These are phyloP conservation scores for Leucosporidium yakuticum DNA, from an alignment of 768 basidiomycete genomes.

Conservation along the genomic window DNA sequence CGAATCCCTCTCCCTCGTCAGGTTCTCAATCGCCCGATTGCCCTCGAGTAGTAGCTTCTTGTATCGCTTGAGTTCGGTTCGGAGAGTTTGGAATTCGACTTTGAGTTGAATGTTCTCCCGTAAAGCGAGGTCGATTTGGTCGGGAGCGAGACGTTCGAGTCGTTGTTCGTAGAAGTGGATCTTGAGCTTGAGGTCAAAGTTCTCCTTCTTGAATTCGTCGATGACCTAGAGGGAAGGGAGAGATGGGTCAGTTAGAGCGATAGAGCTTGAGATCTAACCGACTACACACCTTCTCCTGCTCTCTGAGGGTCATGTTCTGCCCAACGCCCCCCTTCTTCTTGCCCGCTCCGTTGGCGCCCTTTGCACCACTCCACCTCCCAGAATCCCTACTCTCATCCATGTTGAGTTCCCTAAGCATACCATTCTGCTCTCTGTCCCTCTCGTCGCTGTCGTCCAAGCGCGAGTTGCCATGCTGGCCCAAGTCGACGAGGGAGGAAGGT, in stretches of 20 bases:
- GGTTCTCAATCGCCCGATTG: slow-evolving; percentile 26
- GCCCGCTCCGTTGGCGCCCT: background rate
- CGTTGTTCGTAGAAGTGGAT: slow-evolving; percentile 94
- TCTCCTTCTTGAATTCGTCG: slow-evolving; percentile 91
- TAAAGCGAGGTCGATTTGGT: slow-evolving; percentile 74
- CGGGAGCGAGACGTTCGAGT: slow-evolving; percentile 63
- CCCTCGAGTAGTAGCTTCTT: slow-evolving; percentile 36
- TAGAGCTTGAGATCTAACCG: background rate
- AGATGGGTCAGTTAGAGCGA: background rate
- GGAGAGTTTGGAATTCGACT: slow-evolving; percentile 41
- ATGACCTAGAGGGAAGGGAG: slow-evolving; percentile 59
- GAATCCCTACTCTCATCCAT: background rate
- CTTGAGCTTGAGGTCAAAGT: slow-evolving; percentile 91
- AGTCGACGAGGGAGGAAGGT: background rate
- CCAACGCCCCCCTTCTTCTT: slow-evolving; percentile 1
- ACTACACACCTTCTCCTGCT: slow-evolving; percentile 82
- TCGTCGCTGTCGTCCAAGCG: background rate
- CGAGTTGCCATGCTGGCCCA: background rate
- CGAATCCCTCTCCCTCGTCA: slow-evolving; percentile 28
- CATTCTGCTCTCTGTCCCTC: background rate
- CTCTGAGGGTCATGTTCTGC: slow-evolving; percentile 67
- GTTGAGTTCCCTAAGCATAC: background rate
- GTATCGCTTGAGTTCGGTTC: slow-evolving; percentile 38
- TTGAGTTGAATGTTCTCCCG: slow-evolving; percentile 66
- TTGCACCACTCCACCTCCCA: background rate